These are phyloP conservation scores for Umbelopsis sp. DNA, from an alignment of 371 early-diverging fungal genomes.

Conservation along the genomic window DNA sequence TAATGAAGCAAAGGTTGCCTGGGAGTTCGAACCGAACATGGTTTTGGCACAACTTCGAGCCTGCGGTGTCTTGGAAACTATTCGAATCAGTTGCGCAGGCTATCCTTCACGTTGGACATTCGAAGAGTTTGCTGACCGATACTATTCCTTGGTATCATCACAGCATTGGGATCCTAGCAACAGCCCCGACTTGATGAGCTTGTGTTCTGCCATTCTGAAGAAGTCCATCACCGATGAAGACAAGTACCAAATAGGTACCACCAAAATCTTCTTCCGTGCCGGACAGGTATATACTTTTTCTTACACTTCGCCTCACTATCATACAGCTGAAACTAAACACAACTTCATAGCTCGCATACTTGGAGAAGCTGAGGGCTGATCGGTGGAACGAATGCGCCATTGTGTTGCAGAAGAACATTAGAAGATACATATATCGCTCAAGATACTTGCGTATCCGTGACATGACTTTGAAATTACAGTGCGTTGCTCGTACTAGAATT, in stretches of 20 bases:
- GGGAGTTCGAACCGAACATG: conserved; percentile 90
- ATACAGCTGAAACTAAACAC: background rate
- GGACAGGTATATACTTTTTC: conserved; percentile 62
- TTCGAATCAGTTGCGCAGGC: conserved; percentile 98
- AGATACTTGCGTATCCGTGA: conserved; percentile 61
- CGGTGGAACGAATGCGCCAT: conserved; percentile 77
- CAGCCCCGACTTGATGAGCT: conserved; percentile 49
- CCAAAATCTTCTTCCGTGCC: conserved; percentile 99
- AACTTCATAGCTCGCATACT: conserved; percentile 70
- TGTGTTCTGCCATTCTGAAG: conserved; percentile 71
- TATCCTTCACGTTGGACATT: conserved; percentile 95
- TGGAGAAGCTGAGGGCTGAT: conserved; percentile 90
- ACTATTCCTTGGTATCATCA: conserved; percentile 81
- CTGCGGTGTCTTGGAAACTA: conserved; percentile 99
- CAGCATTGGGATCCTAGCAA: conserved; percentile 62
- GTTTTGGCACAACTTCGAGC: conserved; percentile 96
- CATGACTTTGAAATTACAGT: conserved; percentile 62
- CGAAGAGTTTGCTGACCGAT: conserved; percentile 92
- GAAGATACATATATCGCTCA: conserved; percentile 72
- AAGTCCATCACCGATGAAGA: conserved; percentile 74
- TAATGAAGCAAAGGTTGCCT: conserved; percentile 89
- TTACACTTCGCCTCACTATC: background rate
- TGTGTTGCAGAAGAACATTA: conserved; percentile 87
- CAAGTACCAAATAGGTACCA: conserved; percentile 95
- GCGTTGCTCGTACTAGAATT: conserved; percentile 60